Evolutionary conservation across 768 basidiomycete genomes (phyloP), one percentile per base, ranked within the genome.

Genomic region (Kwoniella shandongensis): DNA sequence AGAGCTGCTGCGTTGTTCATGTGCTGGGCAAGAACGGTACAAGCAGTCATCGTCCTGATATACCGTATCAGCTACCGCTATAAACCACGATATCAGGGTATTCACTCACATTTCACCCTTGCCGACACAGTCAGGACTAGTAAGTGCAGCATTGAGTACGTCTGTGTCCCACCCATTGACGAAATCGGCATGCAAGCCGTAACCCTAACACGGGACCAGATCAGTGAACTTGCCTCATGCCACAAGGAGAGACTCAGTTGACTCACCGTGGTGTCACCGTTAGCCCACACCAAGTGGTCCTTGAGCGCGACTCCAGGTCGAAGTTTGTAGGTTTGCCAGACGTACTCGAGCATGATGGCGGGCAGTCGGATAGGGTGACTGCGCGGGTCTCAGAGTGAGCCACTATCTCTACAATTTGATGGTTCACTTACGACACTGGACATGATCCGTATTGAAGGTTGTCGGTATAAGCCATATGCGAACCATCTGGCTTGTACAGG

Each of bases 121-220:
- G 26, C 55, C 60, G 13, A 50, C 42, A 54, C 68, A 70, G 32
- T 25, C 59, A 4, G 61, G 55, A 35, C 55, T 42, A 64, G 85
- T 80, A 12, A 85, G 79, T 13, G 83, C 84, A 1, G 78, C 79
- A 53, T 83, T 79, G 2, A 85, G 78, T 29, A 84, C 79, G 51
- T 81, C 81, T 0, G 66, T 63, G 38, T 83, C 81, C 85, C 85
- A 86, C 15, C 85, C 84, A 59, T 84, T 83, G 51, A 50, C 47
- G 32, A 65, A 67, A 29, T 63, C 61, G 7, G 55, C 62, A 46
- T 68, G 69, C 62, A 83, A 81, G 64, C 83, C 84, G 64, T 82
- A 83, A 4, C 84, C 59, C 56, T 58, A 20, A n/a, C 3, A 10
- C 4, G 4, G 18, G 36, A 6, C 7, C 32, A 6, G 39, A n/a